Conservation (phyloP, 805 yeast species). For the Clavispora asparagi region DNA sequence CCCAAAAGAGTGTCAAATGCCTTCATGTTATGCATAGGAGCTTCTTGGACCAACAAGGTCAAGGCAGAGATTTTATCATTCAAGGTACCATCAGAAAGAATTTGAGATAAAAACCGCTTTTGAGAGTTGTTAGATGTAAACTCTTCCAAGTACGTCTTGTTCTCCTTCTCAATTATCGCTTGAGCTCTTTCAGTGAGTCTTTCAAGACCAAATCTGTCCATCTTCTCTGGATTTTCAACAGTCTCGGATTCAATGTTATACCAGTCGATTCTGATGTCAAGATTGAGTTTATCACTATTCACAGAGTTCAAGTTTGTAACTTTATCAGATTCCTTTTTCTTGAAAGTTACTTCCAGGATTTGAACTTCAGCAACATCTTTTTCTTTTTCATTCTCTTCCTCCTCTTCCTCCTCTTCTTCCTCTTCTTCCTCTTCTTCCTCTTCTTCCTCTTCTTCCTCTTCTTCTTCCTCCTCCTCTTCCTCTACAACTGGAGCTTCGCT, state of each 20-base stretch:
- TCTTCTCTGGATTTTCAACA: slow-evolving; percentile 26
- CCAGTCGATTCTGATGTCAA: slow-evolving; percentile 74
- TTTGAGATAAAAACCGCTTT: slow-evolving; percentile 81
- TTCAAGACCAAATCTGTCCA: slow-evolving; percentile 53
- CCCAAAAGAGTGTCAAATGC: slow-evolving; percentile 73
- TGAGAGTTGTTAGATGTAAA: slow-evolving; percentile 74
- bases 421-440: slow-evolving; percentile 13
- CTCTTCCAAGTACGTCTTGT: slow-evolving; percentile 63
- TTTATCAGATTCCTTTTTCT: slow-evolving; percentile 22
- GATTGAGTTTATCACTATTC: slow-evolving; percentile 47
- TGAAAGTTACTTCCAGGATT: slow-evolving; percentile 32
- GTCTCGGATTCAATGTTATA: slow-evolving; percentile 46
- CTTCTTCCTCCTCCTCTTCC: slow-evolving; percentile 12
- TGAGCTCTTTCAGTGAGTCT: slow-evolving; percentile 63
- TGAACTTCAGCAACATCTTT: slow-evolving; percentile 20
- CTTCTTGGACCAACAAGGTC: slow-evolving; percentile 88
- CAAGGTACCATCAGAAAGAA: slow-evolving; percentile 86
- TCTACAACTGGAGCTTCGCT: slow-evolving; percentile 25
- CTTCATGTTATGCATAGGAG: slow-evolving; percentile 84
- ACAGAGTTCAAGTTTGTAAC: slow-evolving; percentile 43
- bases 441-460: slow-evolving; percentile 1
- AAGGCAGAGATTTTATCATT: slow-evolving; percentile 93
- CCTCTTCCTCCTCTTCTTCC: slow-evolving; percentile 20
- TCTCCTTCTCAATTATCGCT: slow-evolving; percentile 62
- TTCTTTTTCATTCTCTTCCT: slow-evolving; percentile 32